phyloP scores from a whole-genome alignment of 305 asterid genomes.

The Fraxinus sp. region DNA sequence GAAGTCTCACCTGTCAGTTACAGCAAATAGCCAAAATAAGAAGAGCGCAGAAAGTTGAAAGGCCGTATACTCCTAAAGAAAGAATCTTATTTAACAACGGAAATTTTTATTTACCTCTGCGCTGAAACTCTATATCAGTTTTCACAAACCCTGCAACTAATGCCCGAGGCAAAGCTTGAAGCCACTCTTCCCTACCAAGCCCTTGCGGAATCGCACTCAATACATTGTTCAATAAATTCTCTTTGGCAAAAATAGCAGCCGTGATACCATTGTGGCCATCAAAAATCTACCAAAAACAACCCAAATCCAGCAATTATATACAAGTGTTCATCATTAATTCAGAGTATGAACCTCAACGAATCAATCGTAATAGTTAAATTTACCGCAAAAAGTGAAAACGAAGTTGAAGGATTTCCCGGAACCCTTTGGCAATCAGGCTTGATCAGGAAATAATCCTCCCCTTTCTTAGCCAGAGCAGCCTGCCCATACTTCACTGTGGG shows the following conservation, averaged over 20 bases:
- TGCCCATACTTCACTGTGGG: constrained; percentile 75
- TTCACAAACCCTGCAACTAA: constrained; percentile 93
- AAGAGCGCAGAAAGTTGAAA: constrained; percentile 10
- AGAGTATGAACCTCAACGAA: constrained; percentile 13
- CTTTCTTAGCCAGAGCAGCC: constrained; percentile 88
- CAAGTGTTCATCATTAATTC: not conserved
- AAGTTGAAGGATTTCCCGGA: constrained; percentile 59
- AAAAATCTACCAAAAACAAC: constrained; percentile 56
- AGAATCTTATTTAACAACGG: constrained; percentile 1
- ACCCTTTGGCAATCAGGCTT: constrained; percentile 68
- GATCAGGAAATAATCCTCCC: constrained; percentile 83
- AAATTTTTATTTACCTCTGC: constrained; percentile 49
- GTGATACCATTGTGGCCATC: constrained; percentile 98
- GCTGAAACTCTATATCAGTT: constrained; percentile 92
- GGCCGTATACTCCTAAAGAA: not conserved
- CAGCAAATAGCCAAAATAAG: constrained; percentile 26
- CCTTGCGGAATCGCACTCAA: constrained; percentile 78
- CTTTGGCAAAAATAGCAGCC: constrained; percentile 94
- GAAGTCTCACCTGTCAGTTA: constrained; percentile 76
- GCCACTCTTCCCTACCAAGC: constrained; percentile 83
- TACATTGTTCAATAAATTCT: constrained; percentile 74
- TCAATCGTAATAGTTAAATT: not conserved
- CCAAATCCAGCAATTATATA: constrained; percentile 17
- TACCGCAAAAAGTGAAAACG: constrained; percentile 94
- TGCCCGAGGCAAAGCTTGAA: constrained; percentile 88